These are phyloP conservation scores for Coleophoma eucalyptorum DNA, from an alignment of 2,329 filamentous ascomycete species.

Conservation along the genomic window DNA sequence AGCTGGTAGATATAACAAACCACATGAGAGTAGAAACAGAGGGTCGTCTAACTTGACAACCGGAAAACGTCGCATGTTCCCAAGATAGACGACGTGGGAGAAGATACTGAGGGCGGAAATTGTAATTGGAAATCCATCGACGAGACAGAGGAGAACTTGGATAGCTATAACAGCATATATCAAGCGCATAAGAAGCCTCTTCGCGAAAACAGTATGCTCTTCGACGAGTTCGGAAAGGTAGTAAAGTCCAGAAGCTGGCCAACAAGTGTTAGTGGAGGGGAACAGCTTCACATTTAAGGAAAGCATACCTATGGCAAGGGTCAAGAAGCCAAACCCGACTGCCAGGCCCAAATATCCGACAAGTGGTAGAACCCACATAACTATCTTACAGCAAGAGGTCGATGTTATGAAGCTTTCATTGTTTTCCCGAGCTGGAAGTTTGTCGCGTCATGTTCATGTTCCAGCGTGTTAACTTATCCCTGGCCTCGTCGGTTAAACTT, in stretches of 20 bases:
- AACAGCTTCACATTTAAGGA: neutral
- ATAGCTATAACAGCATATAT: conserved; percentile 79
- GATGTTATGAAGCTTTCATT: conserved; percentile 21
- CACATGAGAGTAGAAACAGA: conserved; percentile 78
- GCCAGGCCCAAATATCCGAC: conserved; percentile 85
- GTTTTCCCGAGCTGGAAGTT: neutral
- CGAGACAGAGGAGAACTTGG: conserved; percentile 69
- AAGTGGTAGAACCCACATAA: conserved; percentile 89
- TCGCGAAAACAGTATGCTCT: conserved; percentile 91
- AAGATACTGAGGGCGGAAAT: conserved; percentile 72
- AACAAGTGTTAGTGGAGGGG: conserved; percentile 1
- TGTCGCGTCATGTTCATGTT: neutral
- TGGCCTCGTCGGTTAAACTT: conserved; percentile 7
- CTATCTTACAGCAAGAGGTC: neutral
- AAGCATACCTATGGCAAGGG: conserved; percentile 77
- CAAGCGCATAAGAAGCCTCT: conserved; percentile 77
- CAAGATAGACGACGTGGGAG: conserved; percentile 81
- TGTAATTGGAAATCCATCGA: conserved; percentile 82
- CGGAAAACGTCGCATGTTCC: conserved; percentile 73
- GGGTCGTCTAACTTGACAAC: conserved; percentile 86
- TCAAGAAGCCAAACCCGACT: conserved; percentile 90
- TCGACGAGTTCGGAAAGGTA: conserved; percentile 98
- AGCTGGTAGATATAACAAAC: conserved; percentile 43
- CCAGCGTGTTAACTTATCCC: neutral
- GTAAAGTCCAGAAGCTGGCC: conserved; percentile 86